These are phyloP conservation scores for Rubroboletus satanas DNA, from an alignment of 768 basidiomycete genomes.

Conservation along the genomic window DNA sequence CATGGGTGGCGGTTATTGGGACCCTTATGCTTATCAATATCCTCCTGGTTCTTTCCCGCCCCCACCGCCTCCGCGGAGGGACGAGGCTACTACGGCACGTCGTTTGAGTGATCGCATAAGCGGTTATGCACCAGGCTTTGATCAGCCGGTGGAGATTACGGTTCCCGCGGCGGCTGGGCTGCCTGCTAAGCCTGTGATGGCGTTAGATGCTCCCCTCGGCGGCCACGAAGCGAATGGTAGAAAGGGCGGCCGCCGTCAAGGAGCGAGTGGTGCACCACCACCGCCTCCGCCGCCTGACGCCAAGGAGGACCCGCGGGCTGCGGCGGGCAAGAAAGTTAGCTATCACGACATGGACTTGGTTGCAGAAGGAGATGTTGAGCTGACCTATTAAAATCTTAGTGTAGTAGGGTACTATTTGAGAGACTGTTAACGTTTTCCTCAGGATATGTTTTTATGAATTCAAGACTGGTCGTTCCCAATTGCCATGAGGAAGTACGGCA, in stretches of 20 bases:
- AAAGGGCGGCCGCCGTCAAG: slow-evolving; percentile 38
- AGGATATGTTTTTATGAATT: slow-evolving; percentile 27
- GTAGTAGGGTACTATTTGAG: slow-evolving; percentile 26
- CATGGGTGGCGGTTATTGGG: slow-evolving; percentile 42
- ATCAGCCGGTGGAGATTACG: slow-evolving; percentile 38
- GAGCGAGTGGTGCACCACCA: slow-evolving; percentile 47
- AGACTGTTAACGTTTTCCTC: slow-evolving; percentile 18
- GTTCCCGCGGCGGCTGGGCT: slow-evolving; percentile 68
- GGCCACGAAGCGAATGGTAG: slow-evolving; percentile 31
- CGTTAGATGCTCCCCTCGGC: slow-evolving; percentile 49
- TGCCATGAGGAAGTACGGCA: slow-evolving; percentile 28
- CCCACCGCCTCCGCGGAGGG: slow-evolving; percentile 46
- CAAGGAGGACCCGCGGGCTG: slow-evolving; percentile 89
- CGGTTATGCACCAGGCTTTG: slow-evolving; percentile 58
- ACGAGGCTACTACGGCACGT: slow-evolving; percentile 55
- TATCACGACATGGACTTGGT: slow-evolving; percentile 96
- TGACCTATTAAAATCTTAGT: slow-evolving; percentile 38
- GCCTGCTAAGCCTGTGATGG: slow-evolving; percentile 71
- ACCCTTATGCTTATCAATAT: slow-evolving; percentile 43
- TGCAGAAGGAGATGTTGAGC: slow-evolving; percentile 72
- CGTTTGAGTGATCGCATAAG: slow-evolving; percentile 79
- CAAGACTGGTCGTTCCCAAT: slow-evolving; percentile 17
- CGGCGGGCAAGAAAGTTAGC: slow-evolving; percentile 83
- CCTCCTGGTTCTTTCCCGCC: slow-evolving; percentile 35
- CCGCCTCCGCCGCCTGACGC: slow-evolving; percentile 85